phyloP scores from a whole-genome alignment of 1,284 basidiomycete species.

The Salmacisia buchloeana region DNA sequence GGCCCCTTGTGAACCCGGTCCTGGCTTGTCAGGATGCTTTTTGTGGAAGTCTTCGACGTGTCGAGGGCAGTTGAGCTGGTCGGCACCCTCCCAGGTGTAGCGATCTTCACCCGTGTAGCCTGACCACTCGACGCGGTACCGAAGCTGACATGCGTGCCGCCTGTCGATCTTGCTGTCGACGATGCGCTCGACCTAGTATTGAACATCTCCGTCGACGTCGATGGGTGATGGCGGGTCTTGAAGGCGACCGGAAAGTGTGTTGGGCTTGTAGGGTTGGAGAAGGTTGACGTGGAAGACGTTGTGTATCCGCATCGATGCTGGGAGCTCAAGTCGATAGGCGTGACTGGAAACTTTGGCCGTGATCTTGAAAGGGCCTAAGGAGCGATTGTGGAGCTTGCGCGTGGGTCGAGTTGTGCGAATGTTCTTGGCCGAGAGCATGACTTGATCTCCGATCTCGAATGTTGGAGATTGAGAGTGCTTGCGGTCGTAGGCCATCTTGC shows the following conservation, averaged over 20 bases:
- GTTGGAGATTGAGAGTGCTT: background rate
- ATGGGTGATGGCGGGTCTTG: background rate
- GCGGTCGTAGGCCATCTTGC: background rate
- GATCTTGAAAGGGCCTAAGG: constrained; percentile 9
- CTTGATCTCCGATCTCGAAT: constrained; percentile 1
- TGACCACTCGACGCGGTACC: background rate
- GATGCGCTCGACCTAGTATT: background rate
- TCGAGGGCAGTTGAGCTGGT: background rate
- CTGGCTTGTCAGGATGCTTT: background rate
- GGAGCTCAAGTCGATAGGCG: constrained; percentile 5
- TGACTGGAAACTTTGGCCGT: background rate
- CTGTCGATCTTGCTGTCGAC: background rate
- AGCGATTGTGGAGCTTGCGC: constrained; percentile 1
- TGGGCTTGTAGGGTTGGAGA: background rate
- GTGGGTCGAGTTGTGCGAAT: background rate
- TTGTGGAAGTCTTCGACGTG: background rate
- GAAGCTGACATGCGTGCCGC: background rate
- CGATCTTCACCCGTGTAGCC: background rate
- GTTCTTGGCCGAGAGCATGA: constrained; percentile 5
- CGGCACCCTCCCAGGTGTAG: background rate
- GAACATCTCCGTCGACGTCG: background rate
- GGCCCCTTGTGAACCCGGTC: too few species aligned
- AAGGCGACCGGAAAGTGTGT: background rate
- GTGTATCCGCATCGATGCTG: constrained; percentile 3
- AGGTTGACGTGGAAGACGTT: constrained; percentile 9